Base-by-base conservation (phyloP, 2,329 filamentous ascomycete genomes). In the Xylariaceae sp. region DNA sequence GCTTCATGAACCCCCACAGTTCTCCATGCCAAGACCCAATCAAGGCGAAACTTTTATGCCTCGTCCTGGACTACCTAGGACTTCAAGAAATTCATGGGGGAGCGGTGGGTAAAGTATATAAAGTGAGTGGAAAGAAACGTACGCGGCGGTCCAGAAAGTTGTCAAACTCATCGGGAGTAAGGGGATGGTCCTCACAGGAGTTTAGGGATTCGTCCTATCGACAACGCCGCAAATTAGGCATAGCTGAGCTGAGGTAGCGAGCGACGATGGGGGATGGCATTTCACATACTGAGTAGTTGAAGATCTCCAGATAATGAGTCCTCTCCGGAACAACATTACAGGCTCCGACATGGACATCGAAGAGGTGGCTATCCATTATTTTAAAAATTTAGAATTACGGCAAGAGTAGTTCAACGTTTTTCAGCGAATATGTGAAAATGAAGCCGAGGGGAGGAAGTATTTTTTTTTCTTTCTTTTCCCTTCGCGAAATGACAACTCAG, bases 281-380 rank as follows among this genome's bases (percentile, higher is more conserved):
- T 26, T 31, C 32, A 54, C 77, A 59, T 67, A 83, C 80, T 65
- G 80, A 77, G 61, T 81, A 84, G 60, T 83, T 84, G 62, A 81
- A 74, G 39, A 83, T 79, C 65, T 84, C 78, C 29, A 84, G 60
- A 65, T 81, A 84, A 59, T 71, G 75, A 19, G 80, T 83, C 51
- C 69, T 70, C 67, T 84, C 81, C 3, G 68, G 57, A 47, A 83
- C 77, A 34, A 72, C 70, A 27, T 69, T 73, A 64, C 78, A 83
- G 45, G 73, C 67, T 7, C 71, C 64, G 55, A 84, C 72, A 63
- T 77, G 74, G 34, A 68, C 61, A 58, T 72, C 70, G 61, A 83
- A 83, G 68, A 83, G 75, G 65, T 81, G 83, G 62, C 83, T 77
- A 66, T 84, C 80, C 80, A 84, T 83, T 11, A 35, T 57, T 62